Percentiles rank a stretch among this genome's conserved stretches.
Evolutionary conservation across 2,329 filamentous ascomycete genomes (phyloP).

Genomic region (Cordyceps javanica): DNA sequence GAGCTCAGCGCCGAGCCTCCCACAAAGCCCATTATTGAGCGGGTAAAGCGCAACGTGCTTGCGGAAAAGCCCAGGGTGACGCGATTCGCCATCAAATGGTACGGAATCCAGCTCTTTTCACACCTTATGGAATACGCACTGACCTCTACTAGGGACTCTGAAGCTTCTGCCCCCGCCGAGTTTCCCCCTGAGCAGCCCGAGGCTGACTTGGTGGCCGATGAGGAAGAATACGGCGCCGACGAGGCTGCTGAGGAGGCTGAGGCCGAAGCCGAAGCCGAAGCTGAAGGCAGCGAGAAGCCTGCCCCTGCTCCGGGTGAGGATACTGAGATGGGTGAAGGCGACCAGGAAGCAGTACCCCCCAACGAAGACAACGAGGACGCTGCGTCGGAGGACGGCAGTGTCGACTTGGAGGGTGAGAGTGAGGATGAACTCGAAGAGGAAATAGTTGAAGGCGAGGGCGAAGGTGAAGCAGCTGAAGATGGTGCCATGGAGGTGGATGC

Average conservation of each 20-base stretch:
- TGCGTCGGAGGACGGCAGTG: slow-evolving; percentile 66
- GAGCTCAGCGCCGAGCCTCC: slow-evolving; percentile 86
- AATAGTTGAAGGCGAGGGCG: slow-evolving; percentile 25
- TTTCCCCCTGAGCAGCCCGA: slow-evolving; percentile 97
- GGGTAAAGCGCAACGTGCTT: slow-evolving; percentile 84
- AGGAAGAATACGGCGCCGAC: slow-evolving; percentile 85
- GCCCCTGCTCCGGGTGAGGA: slow-evolving; percentile 48
- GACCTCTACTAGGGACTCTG: slow-evolving; percentile 69
- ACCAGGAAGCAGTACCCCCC: slow-evolving; percentile 35
- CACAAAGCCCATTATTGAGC: slow-evolving; percentile 85
- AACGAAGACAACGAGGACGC: slow-evolving; percentile 57
- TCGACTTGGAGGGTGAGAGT: slow-evolving; percentile 73
- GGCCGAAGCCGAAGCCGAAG: slow-evolving; percentile 49
- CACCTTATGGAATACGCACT: neutral
- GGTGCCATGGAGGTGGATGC: slow-evolving; percentile 47
- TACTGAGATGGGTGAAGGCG: slow-evolving; percentile 68
- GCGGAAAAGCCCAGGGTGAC: slow-evolving; percentile 97
- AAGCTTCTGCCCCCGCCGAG: slow-evolving; percentile 90
- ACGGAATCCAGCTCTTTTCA: slow-evolving; percentile 27
- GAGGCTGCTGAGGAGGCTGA: slow-evolving; percentile 71
- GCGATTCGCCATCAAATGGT: slow-evolving; percentile 98
- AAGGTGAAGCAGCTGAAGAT: slow-evolving; percentile 31
- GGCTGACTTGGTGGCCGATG: slow-evolving; percentile 77
- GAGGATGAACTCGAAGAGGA: slow-evolving; percentile 67
- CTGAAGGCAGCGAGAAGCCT: slow-evolving; percentile 42